Percentiles rank a stretch among this genome's conserved stretches.
Evolutionary conservation across 1,284 basidiomycete genomes (phyloP).

Genomic region (Pascua guehoae): DNA sequence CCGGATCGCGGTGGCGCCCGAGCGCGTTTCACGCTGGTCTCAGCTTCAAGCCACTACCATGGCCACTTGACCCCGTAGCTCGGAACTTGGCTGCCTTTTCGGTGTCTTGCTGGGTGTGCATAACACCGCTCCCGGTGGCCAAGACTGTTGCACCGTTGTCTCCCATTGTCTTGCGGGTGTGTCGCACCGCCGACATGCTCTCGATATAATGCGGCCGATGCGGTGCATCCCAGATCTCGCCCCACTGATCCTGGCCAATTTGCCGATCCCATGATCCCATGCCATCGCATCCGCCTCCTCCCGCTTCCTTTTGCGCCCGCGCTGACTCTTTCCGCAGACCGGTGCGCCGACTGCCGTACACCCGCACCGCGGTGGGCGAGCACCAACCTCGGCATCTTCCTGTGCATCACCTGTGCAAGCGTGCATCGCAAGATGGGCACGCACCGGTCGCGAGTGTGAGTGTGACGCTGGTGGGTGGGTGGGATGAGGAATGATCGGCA

Average conservation of each 20-base stretch:
- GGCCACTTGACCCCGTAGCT: no score
- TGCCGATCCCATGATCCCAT: background rate
- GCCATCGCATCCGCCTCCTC: background rate
- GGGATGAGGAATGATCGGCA: no score
- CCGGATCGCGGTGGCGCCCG: background rate
- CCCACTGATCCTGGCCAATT: background rate
- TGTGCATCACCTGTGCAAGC: slow-evolving; percentile 42
- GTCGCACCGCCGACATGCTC: no score
- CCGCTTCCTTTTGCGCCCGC: no score
- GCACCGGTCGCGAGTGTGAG: slow-evolving; percentile 47
- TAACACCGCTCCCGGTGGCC: no score
- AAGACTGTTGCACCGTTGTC: no score
- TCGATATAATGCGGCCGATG: no score
- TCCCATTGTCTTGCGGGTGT: no score
- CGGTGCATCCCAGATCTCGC: no score
- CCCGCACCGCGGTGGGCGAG: slow-evolving; percentile 45
- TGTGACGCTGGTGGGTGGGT: background rate
- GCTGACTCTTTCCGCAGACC: slow-evolving; percentile 23
- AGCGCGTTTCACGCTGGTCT: background rate
- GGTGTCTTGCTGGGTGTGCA: no score
- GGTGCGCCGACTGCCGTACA: slow-evolving; percentile 46
- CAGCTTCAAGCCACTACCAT: background rate
- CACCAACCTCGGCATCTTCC: slow-evolving; percentile 45
- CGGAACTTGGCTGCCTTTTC: no score
- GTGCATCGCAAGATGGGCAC: slow-evolving; percentile 48